Evolutionary conservation across 257 asterid species (phyloP).

Genomic region (Thymus mandschuricus): DNA sequence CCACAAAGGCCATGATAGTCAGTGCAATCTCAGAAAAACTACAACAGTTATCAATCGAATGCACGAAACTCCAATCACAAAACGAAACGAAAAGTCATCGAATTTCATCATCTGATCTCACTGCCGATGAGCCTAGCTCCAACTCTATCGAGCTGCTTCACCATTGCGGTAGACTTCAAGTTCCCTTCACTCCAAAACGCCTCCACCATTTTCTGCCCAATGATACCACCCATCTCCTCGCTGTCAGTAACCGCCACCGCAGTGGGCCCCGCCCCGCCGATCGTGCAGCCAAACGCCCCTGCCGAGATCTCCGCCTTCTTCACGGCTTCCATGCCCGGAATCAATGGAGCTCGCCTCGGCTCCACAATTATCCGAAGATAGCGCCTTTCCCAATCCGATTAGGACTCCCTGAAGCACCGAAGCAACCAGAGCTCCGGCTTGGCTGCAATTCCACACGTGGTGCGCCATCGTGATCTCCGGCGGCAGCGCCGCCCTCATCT

Average conservation of each 20-base stretch:
- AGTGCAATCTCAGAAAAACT: too few relatives aligned
- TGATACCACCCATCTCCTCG: conserved; percentile 62
- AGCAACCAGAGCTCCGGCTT: conserved; percentile 89
- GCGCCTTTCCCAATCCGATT: conserved; percentile 65
- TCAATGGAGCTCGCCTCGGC: conserved; percentile 79
- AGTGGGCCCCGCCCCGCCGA: conserved; percentile 91
- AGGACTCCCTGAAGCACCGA: conserved; percentile 73
- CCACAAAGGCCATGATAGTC: conserved; percentile 1
- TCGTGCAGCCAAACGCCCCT: conserved; percentile 91
- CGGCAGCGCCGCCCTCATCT: conserved; percentile 85
- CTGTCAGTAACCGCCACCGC: conserved; percentile 75
- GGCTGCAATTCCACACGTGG: conserved; percentile 83
- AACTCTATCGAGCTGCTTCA: conserved; percentile 75
- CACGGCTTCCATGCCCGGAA: conserved; percentile 90
- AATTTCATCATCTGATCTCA: conserved; percentile 41
- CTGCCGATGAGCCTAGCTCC: conserved; percentile 85
- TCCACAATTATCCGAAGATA: conserved; percentile 87
- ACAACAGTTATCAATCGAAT: conserved; percentile 14
- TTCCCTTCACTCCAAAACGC: conserved; percentile 73
- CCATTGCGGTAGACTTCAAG: conserved; percentile 72
- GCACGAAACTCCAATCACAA: conserved; percentile 5
- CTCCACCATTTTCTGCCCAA: conserved; percentile 86
- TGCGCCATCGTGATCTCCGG: conserved; percentile 69
- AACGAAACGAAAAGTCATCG: background rate
- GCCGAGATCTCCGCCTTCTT: conserved; percentile 77